Conservation (phyloP, 495 filamentous ascomycete species). For the Penicillium soppii region DNA sequence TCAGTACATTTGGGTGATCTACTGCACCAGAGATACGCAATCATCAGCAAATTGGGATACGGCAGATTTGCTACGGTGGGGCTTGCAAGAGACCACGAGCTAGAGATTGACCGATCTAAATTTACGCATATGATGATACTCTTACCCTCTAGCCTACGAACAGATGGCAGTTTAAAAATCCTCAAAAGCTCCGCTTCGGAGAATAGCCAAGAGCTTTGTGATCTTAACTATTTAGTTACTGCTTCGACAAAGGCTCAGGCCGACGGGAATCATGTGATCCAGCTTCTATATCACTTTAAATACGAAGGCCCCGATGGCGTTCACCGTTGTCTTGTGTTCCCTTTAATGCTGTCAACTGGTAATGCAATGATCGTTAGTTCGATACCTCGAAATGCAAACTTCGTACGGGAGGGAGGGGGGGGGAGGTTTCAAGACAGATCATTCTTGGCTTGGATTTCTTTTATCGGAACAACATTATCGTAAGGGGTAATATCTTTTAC, state of each 20-base stretch:
- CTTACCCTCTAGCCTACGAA: neutral
- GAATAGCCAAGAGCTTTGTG: neutral
- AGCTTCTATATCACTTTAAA: too few relatives aligned
- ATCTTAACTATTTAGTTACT: neutral
- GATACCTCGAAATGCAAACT: too few relatives aligned
- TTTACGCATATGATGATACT: too few relatives aligned
- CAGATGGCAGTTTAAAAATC: neutral
- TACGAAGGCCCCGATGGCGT: too few relatives aligned
- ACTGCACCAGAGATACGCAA: neutral
- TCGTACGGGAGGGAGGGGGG: too few relatives aligned
- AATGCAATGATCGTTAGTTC: too few relatives aligned
- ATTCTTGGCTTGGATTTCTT: too few relatives aligned
- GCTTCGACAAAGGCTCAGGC: neutral
- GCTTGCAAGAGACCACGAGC: neutral
- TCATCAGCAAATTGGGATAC: neutral
- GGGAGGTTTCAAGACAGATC: too few relatives aligned
- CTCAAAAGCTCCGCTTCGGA: neutral
- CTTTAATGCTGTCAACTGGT: too few relatives aligned
- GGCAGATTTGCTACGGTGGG: neutral
- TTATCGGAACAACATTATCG: neutral
- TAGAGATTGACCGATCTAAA: too few relatives aligned
- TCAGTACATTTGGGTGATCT: constrained; percentile 22
- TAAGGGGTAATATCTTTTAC: neutral
- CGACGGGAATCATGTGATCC: too few relatives aligned
- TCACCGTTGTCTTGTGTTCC: too few relatives aligned